These are phyloP conservation scores for Mortierella sp. DNA, from an alignment of 371 early-diverging fungal species.

Conservation along the genomic window DNA sequence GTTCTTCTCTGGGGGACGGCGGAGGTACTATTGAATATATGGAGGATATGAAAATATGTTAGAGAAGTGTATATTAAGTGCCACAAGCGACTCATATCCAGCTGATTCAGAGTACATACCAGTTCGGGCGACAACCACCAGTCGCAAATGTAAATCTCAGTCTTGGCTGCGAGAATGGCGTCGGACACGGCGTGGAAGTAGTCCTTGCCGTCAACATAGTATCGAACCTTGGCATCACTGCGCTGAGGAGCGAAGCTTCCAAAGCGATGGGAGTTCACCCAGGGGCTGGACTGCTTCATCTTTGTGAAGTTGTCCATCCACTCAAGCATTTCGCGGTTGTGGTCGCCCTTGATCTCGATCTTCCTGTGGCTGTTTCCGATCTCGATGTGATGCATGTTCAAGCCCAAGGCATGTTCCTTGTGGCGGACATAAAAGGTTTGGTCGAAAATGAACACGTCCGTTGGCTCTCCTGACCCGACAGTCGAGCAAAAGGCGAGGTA, in stretches of 20 bases:
- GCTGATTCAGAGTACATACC: slow-evolving; percentile 60
- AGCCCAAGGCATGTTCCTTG: slow-evolving; percentile 65
- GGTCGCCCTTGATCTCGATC: slow-evolving; percentile 79
- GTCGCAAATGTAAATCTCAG: slow-evolving; percentile 88
- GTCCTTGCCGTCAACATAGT: slow-evolving; percentile 87
- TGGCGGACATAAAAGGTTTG: slow-evolving; percentile 67
- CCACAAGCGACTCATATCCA: too few species aligned
- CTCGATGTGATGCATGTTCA: slow-evolving; percentile 63
- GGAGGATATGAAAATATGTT: too few species aligned
- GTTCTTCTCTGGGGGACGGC: slow-evolving; percentile 81
- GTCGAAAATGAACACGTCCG: slow-evolving; percentile 82
- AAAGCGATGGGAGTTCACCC: slow-evolving; percentile 78
- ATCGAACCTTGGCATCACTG: slow-evolving; percentile 73
- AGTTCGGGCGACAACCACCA: slow-evolving; percentile 94
- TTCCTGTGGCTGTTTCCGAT: slow-evolving; percentile 70
- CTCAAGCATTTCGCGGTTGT: slow-evolving; percentile 72
- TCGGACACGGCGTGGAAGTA: slow-evolving; percentile 88
- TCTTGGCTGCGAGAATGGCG: slow-evolving; percentile 80
- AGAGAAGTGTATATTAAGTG: too few species aligned
- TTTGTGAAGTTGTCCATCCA: slow-evolving; percentile 75
- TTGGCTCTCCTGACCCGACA: slow-evolving; percentile 67
- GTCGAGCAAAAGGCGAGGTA: slow-evolving; percentile 72
- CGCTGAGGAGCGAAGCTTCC: slow-evolving; percentile 89
- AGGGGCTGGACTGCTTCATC: slow-evolving; percentile 74
- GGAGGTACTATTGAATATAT: slow-evolving; percentile 71